Evolutionary conservation across 495 filamentous ascomycete species (phyloP).

Genomic region (Xylaria flabelliformis): DNA sequence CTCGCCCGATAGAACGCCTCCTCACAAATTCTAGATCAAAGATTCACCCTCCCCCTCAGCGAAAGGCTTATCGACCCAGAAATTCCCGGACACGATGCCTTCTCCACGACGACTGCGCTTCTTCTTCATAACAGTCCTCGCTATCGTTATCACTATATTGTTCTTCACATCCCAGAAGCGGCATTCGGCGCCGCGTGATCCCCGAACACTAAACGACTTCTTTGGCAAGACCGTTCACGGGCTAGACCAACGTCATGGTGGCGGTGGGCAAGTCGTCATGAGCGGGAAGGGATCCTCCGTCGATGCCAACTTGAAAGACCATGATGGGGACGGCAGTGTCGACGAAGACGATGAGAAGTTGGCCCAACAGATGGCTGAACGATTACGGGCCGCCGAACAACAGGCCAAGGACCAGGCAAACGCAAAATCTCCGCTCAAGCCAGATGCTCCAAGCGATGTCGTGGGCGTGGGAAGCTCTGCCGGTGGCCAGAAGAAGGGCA

Average conservation of each 20-base stretch:
- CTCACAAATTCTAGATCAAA: not conserved
- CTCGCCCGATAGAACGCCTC: not conserved
- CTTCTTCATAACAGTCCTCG: slow-evolving; percentile 62
- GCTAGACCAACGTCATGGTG: slow-evolving; percentile 45
- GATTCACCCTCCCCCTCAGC: not conserved
- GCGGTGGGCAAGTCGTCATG: slow-evolving; percentile 43
- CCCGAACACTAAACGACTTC: slow-evolving; percentile 54
- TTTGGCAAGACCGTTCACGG: slow-evolving; percentile 62
- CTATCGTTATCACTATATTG: slow-evolving; percentile 62
- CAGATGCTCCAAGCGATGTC: slow-evolving; percentile 53
- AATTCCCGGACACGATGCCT: slow-evolving; percentile 60
- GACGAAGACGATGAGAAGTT: slow-evolving; percentile 52
- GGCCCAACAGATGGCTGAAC: slow-evolving; percentile 51
- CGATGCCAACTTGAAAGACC: slow-evolving; percentile 43
- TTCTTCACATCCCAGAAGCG: slow-evolving; percentile 63
- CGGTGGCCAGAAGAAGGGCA: slow-evolving; percentile 64
- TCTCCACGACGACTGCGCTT: slow-evolving; percentile 71
- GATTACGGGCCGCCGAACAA: slow-evolving; percentile 57
- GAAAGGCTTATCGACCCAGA: not conserved
- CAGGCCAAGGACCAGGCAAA: slow-evolving; percentile 63
- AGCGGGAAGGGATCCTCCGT: slow-evolving; percentile 38
- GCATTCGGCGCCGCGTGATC: slow-evolving; percentile 43
- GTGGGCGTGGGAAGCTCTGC: slow-evolving; percentile 63
- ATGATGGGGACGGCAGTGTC: slow-evolving; percentile 51
- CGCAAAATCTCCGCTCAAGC: slow-evolving; percentile 59